These are phyloP conservation scores for Tetrapisispora pingtungensis DNA, from an alignment of 805 yeast species.

Conservation along the genomic window DNA sequence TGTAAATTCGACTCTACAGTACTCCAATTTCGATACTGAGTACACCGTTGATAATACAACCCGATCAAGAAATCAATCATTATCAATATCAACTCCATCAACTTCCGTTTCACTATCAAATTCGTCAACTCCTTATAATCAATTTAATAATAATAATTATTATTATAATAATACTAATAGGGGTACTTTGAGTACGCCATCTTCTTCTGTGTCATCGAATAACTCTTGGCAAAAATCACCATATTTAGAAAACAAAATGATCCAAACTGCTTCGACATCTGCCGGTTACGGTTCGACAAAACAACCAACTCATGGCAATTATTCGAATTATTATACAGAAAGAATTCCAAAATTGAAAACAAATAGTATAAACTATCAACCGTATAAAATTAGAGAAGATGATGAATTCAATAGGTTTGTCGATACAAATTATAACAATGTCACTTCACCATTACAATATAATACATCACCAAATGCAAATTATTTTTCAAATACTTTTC, in stretches of 20 bases:
- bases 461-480: neutral
- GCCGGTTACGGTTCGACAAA: neutral
- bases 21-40: no score
- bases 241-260: neutral
- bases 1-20: no score
- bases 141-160: neutral
- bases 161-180: no score
- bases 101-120: no score
- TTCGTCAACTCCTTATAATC: neutral
- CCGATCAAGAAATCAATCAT: no score
- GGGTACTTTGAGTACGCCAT: neutral
- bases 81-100: no score
- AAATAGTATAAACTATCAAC: neutral
- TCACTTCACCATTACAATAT: neutral
- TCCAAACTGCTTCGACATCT: neutral
- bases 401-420: neutral
- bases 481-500: neutral
- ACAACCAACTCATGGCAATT: neutral
- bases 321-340: neutral
- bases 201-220: neutral
- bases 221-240: constrained; percentile 1
- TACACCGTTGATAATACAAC: no score
- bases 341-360: neutral
- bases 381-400: neutral
- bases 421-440: neutral